Conservation (phyloP, 108 stramenopile genomes). For the Ochromonas danica region DNA sequence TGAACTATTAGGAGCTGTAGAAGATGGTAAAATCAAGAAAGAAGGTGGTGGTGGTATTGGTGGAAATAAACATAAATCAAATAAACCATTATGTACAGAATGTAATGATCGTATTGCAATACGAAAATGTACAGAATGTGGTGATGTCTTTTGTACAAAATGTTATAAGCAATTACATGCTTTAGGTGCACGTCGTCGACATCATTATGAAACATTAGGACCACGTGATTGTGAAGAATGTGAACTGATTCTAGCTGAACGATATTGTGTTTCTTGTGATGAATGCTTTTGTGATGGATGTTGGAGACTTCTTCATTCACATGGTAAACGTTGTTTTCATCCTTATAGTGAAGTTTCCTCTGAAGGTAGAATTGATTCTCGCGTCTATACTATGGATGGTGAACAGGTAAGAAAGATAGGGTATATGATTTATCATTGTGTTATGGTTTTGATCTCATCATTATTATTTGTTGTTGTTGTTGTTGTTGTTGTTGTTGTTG, state of each 20-base stretch:
- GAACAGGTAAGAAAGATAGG: background rate
- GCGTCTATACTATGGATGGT: conserved; percentile 25
- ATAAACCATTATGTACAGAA: conserved; percentile 4
- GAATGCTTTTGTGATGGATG: conserved; percentile 25
- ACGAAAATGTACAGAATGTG: conserved; percentile 7
- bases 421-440: background rate
- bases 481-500: background rate
- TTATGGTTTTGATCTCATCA: background rate
- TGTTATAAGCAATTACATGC: conserved; percentile 21
- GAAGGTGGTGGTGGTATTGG: too few species aligned
- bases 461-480: background rate
- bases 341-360: background rate
- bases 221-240: conserved; percentile 24
- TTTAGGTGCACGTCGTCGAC: background rate
- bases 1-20: background rate
- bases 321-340: conserved; percentile 33
- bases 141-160: conserved; percentile 30
- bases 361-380: conserved; percentile 4
- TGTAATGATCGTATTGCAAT: conserved; percentile 18
- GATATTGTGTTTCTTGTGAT: conserved; percentile 28
- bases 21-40: background rate
- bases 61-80: too few species aligned
- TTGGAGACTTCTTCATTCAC: conserved; percentile 25
- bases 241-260: conserved; percentile 18
- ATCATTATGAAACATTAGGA: background rate